These are phyloP conservation scores for Coemansia sp. DNA, from an alignment of 192 early-diverging fungal species.

Conservation along the genomic window DNA sequence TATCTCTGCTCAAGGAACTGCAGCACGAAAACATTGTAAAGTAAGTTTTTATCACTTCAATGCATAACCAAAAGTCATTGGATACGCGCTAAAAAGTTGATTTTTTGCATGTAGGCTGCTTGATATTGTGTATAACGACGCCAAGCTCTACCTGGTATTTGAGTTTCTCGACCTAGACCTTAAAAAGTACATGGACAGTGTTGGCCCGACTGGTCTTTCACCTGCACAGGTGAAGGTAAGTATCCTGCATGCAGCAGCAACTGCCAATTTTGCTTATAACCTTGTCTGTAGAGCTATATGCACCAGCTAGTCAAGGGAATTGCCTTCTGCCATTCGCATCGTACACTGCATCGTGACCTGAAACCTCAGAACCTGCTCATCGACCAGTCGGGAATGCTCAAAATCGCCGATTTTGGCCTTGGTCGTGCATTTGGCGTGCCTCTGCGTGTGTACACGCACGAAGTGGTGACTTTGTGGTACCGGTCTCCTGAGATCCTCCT, in stretches of 20 bases:
- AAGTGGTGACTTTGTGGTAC: conserved; percentile 96
- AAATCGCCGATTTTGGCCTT: conserved; percentile 95
- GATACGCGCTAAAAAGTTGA: too few species aligned
- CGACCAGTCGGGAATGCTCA: conserved; percentile 80
- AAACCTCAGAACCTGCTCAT: conserved; percentile 99
- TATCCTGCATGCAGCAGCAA: background rate
- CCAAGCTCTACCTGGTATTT: conserved; percentile 90
- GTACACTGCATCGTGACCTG: conserved; percentile 95
- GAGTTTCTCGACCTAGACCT: conserved; percentile 93
- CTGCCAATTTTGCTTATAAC: background rate
- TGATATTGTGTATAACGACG: conserved; percentile 85
- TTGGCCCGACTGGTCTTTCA: conserved; percentile 48
- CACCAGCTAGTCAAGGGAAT: conserved; percentile 86
- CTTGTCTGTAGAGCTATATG: conserved; percentile 71
- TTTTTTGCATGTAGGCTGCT: conserved; percentile 59
- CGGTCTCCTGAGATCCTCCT: conserved; percentile 93
- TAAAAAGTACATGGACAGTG: conserved; percentile 80
- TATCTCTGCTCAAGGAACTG: conserved; percentile 82
- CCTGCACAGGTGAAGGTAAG: conserved; percentile 61
- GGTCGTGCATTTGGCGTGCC: conserved; percentile 91
- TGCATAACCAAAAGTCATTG: too few species aligned
- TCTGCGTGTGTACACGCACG: conserved; percentile 90
- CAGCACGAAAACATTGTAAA: conserved; percentile 82
- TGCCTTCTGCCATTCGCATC: conserved; percentile 83
- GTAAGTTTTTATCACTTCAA: conserved; percentile 44